Percentiles rank a stretch among this genome's conserved stretches.
These are phyloP conservation scores for Lepidopterella palustris DNA, from an alignment of 495 filamentous ascomycete species.

Conservation along the genomic window DNA sequence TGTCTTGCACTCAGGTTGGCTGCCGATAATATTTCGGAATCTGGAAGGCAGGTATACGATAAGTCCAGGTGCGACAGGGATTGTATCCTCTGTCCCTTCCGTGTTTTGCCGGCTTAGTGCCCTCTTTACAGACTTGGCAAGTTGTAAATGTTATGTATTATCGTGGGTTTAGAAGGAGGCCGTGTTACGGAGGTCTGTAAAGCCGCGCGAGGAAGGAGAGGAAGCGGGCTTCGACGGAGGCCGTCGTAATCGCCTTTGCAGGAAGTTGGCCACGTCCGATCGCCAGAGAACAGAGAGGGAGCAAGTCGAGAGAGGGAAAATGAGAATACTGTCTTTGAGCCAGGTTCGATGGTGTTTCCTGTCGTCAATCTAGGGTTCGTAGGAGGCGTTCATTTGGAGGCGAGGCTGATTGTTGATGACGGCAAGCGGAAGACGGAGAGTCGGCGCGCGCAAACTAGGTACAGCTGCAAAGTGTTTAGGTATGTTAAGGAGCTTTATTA, in stretches of 20 bases:
- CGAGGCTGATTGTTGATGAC: constrained; percentile 8
- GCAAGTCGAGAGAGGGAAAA: constrained; percentile 11
- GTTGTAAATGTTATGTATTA: constrained; percentile 1
- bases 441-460: neutral
- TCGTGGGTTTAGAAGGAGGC: constrained; percentile 1
- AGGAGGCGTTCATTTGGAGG: constrained; percentile 17
- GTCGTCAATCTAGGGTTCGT: constrained; percentile 2
- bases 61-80: neutral
- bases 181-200: constrained; percentile 51
- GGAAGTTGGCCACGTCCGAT: constrained; percentile 9
- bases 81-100: constrained; percentile 5
- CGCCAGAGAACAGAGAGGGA: constrained; percentile 7
- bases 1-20: neutral
- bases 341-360: constrained; percentile 26
- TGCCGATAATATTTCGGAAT: neutral
- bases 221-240: constrained; percentile 45
- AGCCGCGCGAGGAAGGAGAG: constrained; percentile 50
- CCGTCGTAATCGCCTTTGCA: constrained; percentile 20
- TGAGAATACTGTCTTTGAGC: constrained; percentile 22
- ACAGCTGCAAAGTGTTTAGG: neutral
- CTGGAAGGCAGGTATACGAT: neutral
- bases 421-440: constrained; percentile 1
- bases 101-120: neutral
- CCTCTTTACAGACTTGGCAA: constrained; percentile 6
- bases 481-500: neutral